phyloP scores from a whole-genome alignment of 768 basidiomycete genomes.

The Leucocoprinus sp. region DNA sequence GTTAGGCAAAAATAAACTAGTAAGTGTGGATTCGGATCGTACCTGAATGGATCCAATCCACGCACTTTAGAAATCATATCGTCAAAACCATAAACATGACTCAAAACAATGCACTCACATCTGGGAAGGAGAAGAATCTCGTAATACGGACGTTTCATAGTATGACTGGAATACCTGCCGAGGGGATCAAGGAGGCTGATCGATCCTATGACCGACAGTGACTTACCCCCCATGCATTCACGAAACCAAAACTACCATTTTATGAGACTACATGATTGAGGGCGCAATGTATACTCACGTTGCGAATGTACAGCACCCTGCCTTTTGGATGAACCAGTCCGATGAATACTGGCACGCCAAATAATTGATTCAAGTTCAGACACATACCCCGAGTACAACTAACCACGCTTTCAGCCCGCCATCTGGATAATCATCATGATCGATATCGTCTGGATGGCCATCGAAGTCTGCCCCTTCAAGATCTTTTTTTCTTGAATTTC shows the following conservation, averaged over 20 bases:
- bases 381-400: constrained; percentile 33
- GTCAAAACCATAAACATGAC: neutral
- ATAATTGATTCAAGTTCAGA: neutral
- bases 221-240: constrained; percentile 70
- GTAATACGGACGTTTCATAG: constrained; percentile 41
- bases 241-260: constrained; percentile 47
- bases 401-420: constrained; percentile 38
- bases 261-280: constrained; percentile 3
- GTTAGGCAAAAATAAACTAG: neutral
- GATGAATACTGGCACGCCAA: too few relatives aligned
- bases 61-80: constrained; percentile 15
- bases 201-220: neutral
- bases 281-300: constrained; percentile 26
- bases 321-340: constrained; percentile 18
- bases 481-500: neutral
- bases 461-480: neutral
- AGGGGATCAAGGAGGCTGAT: neutral
- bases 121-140: constrained; percentile 35
- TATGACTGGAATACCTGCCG: constrained; percentile 64
- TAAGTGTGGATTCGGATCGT: neutral
- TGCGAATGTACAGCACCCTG: constrained; percentile 38
- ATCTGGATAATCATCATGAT: constrained; percentile 31
- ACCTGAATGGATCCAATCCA: constrained; percentile 27
- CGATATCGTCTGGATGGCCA: neutral
- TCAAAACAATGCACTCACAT: constrained; percentile 30